Conservation (phyloP, 2,329 filamentous ascomycete genomes). For the Fusarium buharicum region DNA sequence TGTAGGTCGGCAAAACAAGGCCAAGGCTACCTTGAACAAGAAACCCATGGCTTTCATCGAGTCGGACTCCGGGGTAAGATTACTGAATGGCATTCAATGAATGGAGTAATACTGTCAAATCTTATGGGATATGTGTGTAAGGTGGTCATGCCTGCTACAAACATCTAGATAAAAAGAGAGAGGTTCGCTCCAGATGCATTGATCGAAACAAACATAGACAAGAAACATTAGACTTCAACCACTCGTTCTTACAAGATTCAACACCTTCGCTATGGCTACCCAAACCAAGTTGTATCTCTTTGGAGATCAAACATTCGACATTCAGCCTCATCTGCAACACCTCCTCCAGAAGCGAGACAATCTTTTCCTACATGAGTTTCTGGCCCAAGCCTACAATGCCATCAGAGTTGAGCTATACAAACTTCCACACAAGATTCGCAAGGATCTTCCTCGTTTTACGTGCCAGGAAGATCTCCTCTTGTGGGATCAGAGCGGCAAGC, state of each 20-base stretch:
- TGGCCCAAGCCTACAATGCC: constrained; percentile 32
- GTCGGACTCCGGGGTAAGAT: constrained; percentile 18
- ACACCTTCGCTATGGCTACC: constrained; percentile 31
- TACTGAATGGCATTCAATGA: not conserved
- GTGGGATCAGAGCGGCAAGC: constrained; percentile 32
- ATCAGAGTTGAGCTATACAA: constrained; percentile 31
- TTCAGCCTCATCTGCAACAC: constrained; percentile 27
- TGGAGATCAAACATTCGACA: constrained; percentile 37
- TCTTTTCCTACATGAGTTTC: constrained; percentile 36
- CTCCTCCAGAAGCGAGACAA: constrained; percentile 37
- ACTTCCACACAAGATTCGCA: constrained; percentile 22
- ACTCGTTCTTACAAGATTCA: constrained; percentile 29
- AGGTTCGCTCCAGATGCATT: not conserved
- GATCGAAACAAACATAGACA: constrained; percentile 4
- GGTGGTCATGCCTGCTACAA: not conserved
- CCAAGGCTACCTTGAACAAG: not conserved
- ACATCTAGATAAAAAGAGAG: constrained; percentile 16
- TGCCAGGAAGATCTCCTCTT: constrained; percentile 33
- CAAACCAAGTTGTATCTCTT: constrained; percentile 34
- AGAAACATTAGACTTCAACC: constrained; percentile 24
- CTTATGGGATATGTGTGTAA: not conserved
- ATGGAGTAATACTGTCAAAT: not conserved
- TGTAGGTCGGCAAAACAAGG: not conserved
- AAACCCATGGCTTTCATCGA: not conserved
- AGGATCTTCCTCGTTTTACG: constrained; percentile 34